Base-by-base conservation (phyloP, 2,329 filamentous ascomycete genomes). In the Diaporthe nobilis region DNA sequence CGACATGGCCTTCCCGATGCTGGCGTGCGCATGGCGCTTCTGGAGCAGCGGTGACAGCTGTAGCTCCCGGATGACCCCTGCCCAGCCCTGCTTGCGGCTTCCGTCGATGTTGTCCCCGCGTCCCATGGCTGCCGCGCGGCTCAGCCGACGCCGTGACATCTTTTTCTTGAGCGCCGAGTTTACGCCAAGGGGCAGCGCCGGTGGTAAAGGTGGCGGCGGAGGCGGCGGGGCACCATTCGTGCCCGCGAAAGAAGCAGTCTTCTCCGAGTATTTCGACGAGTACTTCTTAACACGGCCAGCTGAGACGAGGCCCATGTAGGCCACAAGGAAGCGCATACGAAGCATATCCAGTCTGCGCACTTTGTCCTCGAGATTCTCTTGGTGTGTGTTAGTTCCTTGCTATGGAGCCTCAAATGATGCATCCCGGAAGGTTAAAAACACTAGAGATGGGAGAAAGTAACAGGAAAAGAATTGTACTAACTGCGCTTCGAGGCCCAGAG, bases 251-350 rank as follows among this genome's bases (percentile, higher is more conserved):
- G 72, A 81, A 81, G 51, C 78, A 49, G 15, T 13, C 37, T 28
- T 85, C 74, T 84, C 83, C 2, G 79, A 68, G 28, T 83, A 81
- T 58, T 78, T 83, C 34, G 79, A 42, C 2, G 75, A 71, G 4
- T 68, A 70, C 10, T 73, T 77, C 73, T 78, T 79, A 37, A 82
- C 78, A 31, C 82, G 74, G 77, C 82, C 72, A 76, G 82, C 73
- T 81, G 65, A 85, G 71, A 92, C 86, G 76, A 92, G 87, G 77
- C 90, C 89, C 89, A 93, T 90, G 82, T 92, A 92, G 42, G 92
- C 86, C 47, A 92, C 90, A 39, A 93, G 83, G 81, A 93, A 92
- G 77, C 91, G 88, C 90, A 92, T 92, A 80, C 91, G 87, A 80
- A 93, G 82, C 79, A 92, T 82, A 78, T 93, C 91, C 55, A 93